Evolutionary conservation across 495 filamentous ascomycete genomes (phyloP).

Genomic region (Viridothelium virens): DNA sequence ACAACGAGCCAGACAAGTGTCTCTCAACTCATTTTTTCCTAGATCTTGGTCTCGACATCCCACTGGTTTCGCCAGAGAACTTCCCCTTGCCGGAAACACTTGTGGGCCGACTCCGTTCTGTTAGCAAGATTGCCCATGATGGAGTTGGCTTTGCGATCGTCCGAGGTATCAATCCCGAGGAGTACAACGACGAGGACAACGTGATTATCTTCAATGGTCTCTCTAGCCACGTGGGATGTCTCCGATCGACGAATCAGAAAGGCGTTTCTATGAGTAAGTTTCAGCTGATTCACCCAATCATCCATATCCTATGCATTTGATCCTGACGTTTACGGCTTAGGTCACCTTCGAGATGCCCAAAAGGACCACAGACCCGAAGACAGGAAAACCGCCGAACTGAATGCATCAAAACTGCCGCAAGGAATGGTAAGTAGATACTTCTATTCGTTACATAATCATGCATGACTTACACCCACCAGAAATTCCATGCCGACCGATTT

Average conservation of each 20-base stretch:
- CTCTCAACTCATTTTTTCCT: constrained; percentile 1
- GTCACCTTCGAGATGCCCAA: constrained; percentile 27
- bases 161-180: constrained; percentile 22
- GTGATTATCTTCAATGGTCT: constrained; percentile 26
- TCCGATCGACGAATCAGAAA: constrained; percentile 25
- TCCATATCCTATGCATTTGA: background rate
- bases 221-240: constrained; percentile 18
- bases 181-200: constrained; percentile 25
- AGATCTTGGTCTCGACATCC: background rate
- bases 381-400: constrained; percentile 23
- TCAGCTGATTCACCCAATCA: background rate
- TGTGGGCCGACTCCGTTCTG: constrained; percentile 6
- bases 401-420: constrained; percentile 25
- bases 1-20: background rate
- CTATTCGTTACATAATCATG: background rate
- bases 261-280: constrained; percentile 23
- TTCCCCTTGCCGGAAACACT: background rate
- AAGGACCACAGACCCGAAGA: constrained; percentile 20
- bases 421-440: constrained; percentile 21
- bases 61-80: background rate
- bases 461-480: constrained; percentile 14
- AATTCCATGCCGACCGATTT: constrained; percentile 27
- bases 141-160: constrained; percentile 22
- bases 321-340: constrained; percentile 8
- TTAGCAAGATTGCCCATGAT: constrained; percentile 21